phyloP scores from a whole-genome alignment of 169 alveolate genomes.

The Sarcocystis neurona region DNA sequence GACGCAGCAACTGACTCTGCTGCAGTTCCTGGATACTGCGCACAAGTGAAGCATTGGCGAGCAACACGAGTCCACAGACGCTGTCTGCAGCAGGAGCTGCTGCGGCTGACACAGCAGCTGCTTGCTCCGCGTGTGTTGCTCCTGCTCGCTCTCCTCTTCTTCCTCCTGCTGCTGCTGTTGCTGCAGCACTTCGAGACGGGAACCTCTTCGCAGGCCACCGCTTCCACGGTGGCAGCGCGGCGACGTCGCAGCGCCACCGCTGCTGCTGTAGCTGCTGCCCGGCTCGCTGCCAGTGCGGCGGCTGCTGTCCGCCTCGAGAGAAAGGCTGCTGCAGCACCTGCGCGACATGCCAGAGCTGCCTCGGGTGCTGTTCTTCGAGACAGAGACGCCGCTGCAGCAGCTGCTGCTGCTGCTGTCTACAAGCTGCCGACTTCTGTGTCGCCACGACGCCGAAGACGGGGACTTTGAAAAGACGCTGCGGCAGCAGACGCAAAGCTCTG shows the following conservation, averaged over 20 bases:
- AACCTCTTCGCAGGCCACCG: slow-evolving; percentile 17
- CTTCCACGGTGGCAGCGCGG: slow-evolving; percentile 40
- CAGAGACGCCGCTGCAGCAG: too few species aligned
- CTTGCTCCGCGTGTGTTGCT: background rate
- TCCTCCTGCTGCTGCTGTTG: background rate
- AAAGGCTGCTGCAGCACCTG: too few species aligned
- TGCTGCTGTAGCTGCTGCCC: too few species aligned
- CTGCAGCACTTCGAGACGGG: background rate
- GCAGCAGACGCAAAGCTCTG: too few species aligned
- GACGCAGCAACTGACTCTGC: slow-evolving; percentile 1
- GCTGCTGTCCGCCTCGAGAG: too few species aligned
- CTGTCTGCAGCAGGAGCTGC: slow-evolving; percentile 10
- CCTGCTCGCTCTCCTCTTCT: background rate
- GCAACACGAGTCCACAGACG: slow-evolving; percentile 1
- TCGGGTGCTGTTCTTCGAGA: too few species aligned
- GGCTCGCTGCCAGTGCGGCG: too few species aligned
- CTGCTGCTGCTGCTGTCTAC: too few species aligned
- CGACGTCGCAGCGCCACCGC: slow-evolving; percentile 29
- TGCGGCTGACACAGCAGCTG: background rate
- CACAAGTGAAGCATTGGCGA: slow-evolving; percentile 21
- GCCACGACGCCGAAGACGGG: too few species aligned
- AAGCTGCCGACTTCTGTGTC: too few species aligned
- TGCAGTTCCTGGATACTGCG: background rate
- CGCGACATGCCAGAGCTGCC: too few species aligned
- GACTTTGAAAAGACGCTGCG: too few species aligned